A percentile compares a stretch with the other conserved stretches of the same genome.
phyloP scores from a whole-genome alignment of 2,329 filamentous ascomycete genomes.

The Onygena corvina region DNA sequence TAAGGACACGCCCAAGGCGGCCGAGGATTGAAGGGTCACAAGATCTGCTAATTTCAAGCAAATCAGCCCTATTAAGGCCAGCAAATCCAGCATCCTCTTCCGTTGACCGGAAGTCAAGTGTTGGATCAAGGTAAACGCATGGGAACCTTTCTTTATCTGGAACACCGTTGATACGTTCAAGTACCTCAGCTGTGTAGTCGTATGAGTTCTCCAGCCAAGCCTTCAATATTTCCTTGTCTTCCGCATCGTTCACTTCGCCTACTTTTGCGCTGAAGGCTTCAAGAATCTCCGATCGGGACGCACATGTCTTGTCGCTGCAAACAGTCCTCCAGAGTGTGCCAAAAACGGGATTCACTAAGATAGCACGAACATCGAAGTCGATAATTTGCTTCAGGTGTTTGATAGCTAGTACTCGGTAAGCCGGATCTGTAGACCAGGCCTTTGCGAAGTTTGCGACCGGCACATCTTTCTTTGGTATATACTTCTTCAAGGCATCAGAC shows the following conservation, averaged over 20 bases:
- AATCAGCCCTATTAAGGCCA: slow-evolving; percentile 35
- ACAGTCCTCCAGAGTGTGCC: slow-evolving; percentile 40
- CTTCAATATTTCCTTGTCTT: slow-evolving; percentile 34
- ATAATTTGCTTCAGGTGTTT: slow-evolving; percentile 29
- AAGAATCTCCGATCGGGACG: slow-evolving; percentile 33
- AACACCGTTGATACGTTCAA: slow-evolving; percentile 29
- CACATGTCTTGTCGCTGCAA: slow-evolving; percentile 37
- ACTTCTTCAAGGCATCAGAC: slow-evolving; percentile 6
- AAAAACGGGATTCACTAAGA: slow-evolving; percentile 42
- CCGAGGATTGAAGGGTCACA: slow-evolving; percentile 40
- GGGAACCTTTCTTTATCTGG: slow-evolving; percentile 33
- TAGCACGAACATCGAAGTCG: slow-evolving; percentile 31
- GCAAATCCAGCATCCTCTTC: slow-evolving; percentile 19
- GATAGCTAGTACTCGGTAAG: slow-evolving; percentile 31
- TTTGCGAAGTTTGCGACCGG: slow-evolving; percentile 22
- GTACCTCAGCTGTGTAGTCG: slow-evolving; percentile 37
- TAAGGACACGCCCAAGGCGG: slow-evolving; percentile 39
- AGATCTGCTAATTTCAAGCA: slow-evolving; percentile 42
- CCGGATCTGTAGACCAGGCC: slow-evolving; percentile 30
- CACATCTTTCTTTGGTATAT: slow-evolving; percentile 28
- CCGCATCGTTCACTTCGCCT: slow-evolving; percentile 23
- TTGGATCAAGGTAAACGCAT: slow-evolving; percentile 42
- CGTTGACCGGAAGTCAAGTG: slow-evolving; percentile 26
- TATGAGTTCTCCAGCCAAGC: slow-evolving; percentile 43
- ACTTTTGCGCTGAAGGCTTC: slow-evolving; percentile 34